Evolutionary conservation across 352 stramenopile species (phyloP), one percentile per base, ranked within the genome.

Genomic region (Globisporangium canariense): DNA sequence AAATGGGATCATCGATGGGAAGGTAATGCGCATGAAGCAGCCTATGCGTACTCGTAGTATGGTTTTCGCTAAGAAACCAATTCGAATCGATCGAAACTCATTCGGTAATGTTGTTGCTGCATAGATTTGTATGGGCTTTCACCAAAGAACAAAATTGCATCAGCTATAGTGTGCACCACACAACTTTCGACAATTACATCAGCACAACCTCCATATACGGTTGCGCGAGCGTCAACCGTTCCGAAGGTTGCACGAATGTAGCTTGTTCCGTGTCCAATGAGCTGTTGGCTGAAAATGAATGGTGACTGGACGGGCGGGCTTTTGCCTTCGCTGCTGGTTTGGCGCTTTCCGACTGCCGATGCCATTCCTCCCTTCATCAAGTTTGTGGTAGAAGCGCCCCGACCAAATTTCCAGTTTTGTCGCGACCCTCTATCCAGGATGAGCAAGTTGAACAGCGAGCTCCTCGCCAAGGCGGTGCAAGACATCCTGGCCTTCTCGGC

Each of bases 391-490:
- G 70, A 76, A 86, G 80, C 78, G 80, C 70, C 80, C 83, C 72
- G 69, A 78, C 71, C 54, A 69, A 71, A 52, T 28, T 61, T 58
- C 40, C 59, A 56, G 57, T 62, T 50, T 56, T 46, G 58, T 63
- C 58, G 58, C 45, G 58, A 63, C 32, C 6, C 6, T 55, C 45
- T 49, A 36, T 41, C 28, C 68, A 89, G 55, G 56, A 96, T 96
- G 89, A 95, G 82, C 83, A 99, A 99, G 81, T 88, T 99, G 71
- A 99, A 98, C 82, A 96, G 91, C 54, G 96, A 98, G 52, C 69
- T 99, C 62, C 79, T 99, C 75, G 88, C 94, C 62, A 90, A 99
- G 86, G 91, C 95, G 61, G 88, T 99, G 65, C 83, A 93, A 22
- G 94, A 99, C 73, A 97, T 99, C 76, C 83, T 99, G 40, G 89